Base-by-base conservation (phyloP, 176 grass and related monocot species). In the Oryza glumipatula region DNA sequence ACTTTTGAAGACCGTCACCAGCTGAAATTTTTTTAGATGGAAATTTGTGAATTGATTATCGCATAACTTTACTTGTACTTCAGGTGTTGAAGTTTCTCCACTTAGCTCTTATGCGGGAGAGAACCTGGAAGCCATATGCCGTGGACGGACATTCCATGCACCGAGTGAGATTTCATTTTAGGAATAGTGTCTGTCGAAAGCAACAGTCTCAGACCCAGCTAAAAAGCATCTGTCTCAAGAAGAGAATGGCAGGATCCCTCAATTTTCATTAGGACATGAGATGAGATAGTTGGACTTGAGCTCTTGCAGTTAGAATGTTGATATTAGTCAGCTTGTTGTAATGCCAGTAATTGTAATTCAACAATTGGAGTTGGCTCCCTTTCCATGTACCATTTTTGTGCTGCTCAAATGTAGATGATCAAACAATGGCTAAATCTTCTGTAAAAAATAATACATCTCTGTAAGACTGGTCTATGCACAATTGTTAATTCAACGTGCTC, bases 61-160 rank as follows among this genome's bases (percentile, higher is more conserved):
- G 39, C 65, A 7, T 76, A 77, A 73, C 13, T 46, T 70, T 48
- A 28, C 51, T 56, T 76, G 21, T 64, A 65, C 45, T 80, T 23
- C 58, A 98, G 92, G 90, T 68, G 89, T 98, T 12, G 91, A 95
- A 87, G 87, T 98, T 81, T 95, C 93, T 86, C 93, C 96, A 12
- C 86, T 98, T 47, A 91, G 89, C 79, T 98, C 91, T 32, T 95
- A 95, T 80, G 48, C 86, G 41, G 95, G 92, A 77, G 95, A 94
- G 75, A 98, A 90, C 60, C 83, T 95, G 45, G 96, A 98, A 86
- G 86, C 89, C 4, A 90, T 94, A 64, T 98, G 93, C 60, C 85
- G 87, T 16, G 91, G 87, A 67, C 84, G 87, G 78, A 98, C 93
- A 54, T 95, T 98, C 89, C 96, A 95, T 90, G 92, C 96, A 17